Conservation (phyloP, 495 filamentous ascomycete species). For the Podospora bellae-mahoneyi region DNA sequence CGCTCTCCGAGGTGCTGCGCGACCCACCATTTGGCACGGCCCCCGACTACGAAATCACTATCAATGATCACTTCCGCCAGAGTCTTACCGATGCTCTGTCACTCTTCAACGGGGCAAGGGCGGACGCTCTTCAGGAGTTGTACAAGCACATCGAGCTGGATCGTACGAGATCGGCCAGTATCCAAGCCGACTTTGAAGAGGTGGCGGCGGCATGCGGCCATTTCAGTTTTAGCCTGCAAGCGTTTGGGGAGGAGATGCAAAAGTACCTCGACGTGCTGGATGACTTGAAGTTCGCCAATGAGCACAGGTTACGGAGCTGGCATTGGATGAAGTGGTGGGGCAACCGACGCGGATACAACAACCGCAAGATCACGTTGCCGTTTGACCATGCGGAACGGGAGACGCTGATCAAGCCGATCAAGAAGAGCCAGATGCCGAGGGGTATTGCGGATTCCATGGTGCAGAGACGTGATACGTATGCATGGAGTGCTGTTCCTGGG, state of each 20-base stretch:
- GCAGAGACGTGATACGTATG: slow-evolving; percentile 39
- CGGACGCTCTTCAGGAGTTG: slow-evolving; percentile 68
- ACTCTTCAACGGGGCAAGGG: slow-evolving; percentile 70
- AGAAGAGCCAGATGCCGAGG: slow-evolving; percentile 45
- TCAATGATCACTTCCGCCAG: slow-evolving; percentile 72
- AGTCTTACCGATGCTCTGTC: slow-evolving; percentile 76
- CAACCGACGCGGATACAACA: slow-evolving; percentile 30
- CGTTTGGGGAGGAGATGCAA: slow-evolving; percentile 86
- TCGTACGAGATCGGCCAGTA: slow-evolving; percentile 58
- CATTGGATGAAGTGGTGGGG: slow-evolving; percentile 84
- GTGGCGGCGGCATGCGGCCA: slow-evolving; percentile 94
- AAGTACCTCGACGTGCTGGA: slow-evolving; percentile 78
- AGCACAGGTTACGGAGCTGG: slow-evolving; percentile 68
- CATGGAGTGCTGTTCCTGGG: slow-evolving; percentile 41
- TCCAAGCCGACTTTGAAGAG: slow-evolving; percentile 94
- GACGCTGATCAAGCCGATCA: slow-evolving; percentile 40
- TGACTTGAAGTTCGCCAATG: slow-evolving; percentile 67
- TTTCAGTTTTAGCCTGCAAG: slow-evolving; percentile 83
- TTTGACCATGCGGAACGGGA: slow-evolving; percentile 54
- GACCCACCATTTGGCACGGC: slow-evolving; percentile 74
- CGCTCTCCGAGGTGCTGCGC: slow-evolving; percentile 79
- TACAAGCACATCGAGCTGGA: slow-evolving; percentile 73
- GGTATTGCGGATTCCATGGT: slow-evolving; percentile 47
- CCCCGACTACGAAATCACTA: slow-evolving; percentile 61
- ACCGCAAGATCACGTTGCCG: slow-evolving; percentile 31